Percentiles rank a stretch among this genome's conserved stretches.
These are phyloP conservation scores for Lasiodiplodia theobromae DNA, from an alignment of 2,329 filamentous ascomycete species.

Conservation along the genomic window DNA sequence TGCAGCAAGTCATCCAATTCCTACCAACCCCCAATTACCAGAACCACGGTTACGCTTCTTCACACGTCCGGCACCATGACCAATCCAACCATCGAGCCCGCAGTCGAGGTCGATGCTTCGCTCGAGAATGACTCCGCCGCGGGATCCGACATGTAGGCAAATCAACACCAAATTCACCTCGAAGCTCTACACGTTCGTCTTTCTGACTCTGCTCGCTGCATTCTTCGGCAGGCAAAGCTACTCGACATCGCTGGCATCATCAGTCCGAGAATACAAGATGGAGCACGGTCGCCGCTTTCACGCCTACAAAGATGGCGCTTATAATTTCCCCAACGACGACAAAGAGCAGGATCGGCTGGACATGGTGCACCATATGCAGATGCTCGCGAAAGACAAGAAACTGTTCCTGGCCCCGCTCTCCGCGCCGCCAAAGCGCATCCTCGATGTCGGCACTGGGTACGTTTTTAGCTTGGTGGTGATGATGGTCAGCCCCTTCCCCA, in stretches of 20 bases:
- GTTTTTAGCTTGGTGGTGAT: not conserved
- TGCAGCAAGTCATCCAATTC: not conserved
- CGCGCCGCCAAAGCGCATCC: slow-evolving; percentile 30
- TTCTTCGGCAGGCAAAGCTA: slow-evolving; percentile 18
- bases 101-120: slow-evolving; percentile 5
- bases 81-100: not conserved
- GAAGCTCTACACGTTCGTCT: not conserved
- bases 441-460: slow-evolving; percentile 37
- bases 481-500: no score
- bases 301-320: slow-evolving; percentile 41
- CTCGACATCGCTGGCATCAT: slow-evolving; percentile 35
- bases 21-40: not conserved
- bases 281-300: slow-evolving; percentile 46
- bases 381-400: slow-evolving; percentile 18
- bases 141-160: not conserved
- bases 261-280: slow-evolving; percentile 33
- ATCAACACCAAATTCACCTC: not conserved
- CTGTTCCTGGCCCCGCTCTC: slow-evolving; percentile 35
- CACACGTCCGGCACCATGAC: not conserved
- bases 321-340: slow-evolving; percentile 37
- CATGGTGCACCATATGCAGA: slow-evolving; percentile 28
- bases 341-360: slow-evolving; percentile 28
- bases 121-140: slow-evolving; percentile 1
- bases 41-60: not conserved
- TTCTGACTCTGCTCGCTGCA: not conserved